Base-by-base conservation (phyloP, 2,329 filamentous ascomycete species). In the Sporothrix mexicana region DNA sequence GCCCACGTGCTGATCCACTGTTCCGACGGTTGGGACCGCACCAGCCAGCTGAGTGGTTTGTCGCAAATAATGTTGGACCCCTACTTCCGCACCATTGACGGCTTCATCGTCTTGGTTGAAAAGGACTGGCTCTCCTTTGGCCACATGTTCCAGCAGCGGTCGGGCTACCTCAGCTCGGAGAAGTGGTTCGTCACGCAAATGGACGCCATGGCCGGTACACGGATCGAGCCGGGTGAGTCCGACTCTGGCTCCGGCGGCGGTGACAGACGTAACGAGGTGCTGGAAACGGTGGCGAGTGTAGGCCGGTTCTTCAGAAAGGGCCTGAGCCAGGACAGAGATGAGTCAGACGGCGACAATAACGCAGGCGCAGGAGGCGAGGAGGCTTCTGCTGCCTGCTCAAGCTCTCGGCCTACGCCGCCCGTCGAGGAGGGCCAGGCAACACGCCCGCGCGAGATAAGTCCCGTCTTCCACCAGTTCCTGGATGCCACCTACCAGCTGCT, bases 91-190 rank as follows among this genome's bases (percentile, higher is more conserved):
- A 98, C 96, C 0, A 85, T 99, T 68, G 92, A 98, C 77, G 96
- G 96, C 0, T 99, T 98, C 81, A 95, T 98, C 77, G 91, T 97
- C 2, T 84, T 99, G 7, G 88, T 99, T 2, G 96, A 99, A 81
- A 99, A 99, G 80, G 96, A 99, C 79, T 99, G 96, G 93, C 83
- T 99, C 13, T 96, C 95, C 0, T 99, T 98, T 82, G 96, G 96
- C 1, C 95, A 99, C 82, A 98, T 97, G 91, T 99, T 99, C 82
- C 90, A 94, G 71, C 90, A 97, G 78, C 91, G 96, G n/a, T 93
- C 93, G 15, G 96, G 96, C 2, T 92, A 93, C 77, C 83, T 98
- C 72, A 94, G 91, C 78, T 93, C 93, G 76, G 95, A 98, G 76
- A 97, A 97, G 78, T 98, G 95, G 94, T 99, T 99, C 79, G 86